phyloP scores from a whole-genome alignment of 192 early-diverging fungal genomes.

The Lobosporangium transversale region DNA sequence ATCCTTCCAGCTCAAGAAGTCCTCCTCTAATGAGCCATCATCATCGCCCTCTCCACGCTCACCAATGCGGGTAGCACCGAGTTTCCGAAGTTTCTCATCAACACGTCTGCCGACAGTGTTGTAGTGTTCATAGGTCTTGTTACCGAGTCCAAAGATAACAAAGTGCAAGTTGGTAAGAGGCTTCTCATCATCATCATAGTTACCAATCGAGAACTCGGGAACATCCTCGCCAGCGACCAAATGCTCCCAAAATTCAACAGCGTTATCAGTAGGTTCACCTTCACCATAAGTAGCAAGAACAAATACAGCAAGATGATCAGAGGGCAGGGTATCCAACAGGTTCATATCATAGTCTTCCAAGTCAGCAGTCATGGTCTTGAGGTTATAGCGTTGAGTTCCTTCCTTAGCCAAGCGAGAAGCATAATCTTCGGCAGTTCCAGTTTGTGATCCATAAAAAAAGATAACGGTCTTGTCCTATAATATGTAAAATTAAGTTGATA shows the following conservation, averaged over 20 bases:
- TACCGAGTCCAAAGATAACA: constrained; percentile 87
- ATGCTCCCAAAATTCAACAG: constrained; percentile 89
- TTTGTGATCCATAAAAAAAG: constrained; percentile 97
- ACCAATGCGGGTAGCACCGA: constrained; percentile 83
- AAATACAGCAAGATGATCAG: constrained; percentile 83
- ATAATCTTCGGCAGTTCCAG: constrained; percentile 99
- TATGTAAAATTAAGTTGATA: not conserved
- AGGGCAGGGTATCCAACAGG: constrained; percentile 75
- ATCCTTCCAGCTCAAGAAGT: constrained; percentile 96
- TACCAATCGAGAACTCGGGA: constrained; percentile 70
- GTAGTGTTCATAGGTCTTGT: constrained; percentile 92
- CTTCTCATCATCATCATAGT: constrained; percentile 68
- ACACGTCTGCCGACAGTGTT: constrained; percentile 83
- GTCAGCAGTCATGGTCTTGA: constrained; percentile 85
- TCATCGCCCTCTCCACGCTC: constrained; percentile 96
- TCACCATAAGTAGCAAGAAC: constrained; percentile 97
- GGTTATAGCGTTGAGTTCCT: constrained; percentile 72
- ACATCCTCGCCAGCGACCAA: constrained; percentile 79
- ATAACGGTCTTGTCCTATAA: constrained; percentile 78
- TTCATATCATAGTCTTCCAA: constrained; percentile 93
- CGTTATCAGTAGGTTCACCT: constrained; percentile 99
- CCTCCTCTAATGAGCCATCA: constrained; percentile 94
- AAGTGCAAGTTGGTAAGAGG: constrained; percentile 65
- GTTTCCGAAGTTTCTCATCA: constrained; percentile 69
- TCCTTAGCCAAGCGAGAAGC: constrained; percentile 92